phyloP scores from a whole-genome alignment of 139 green algal genomes.

The Diplosphaera chodatii region DNA sequence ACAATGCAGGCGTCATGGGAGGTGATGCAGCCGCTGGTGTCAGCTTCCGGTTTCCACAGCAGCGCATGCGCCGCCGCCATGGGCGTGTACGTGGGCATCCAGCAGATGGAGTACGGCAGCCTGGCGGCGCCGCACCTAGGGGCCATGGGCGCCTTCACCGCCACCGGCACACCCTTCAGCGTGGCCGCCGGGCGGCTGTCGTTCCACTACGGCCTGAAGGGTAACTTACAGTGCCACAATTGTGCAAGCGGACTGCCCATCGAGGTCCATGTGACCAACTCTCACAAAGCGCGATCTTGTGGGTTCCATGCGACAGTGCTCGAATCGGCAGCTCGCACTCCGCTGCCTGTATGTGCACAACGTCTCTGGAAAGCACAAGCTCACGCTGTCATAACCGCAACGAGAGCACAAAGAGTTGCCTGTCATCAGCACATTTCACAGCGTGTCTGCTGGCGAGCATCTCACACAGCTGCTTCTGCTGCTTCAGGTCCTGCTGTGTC shows the following conservation, averaged over 20 bases:
- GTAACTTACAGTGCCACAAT: neutral
- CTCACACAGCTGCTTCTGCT: constrained; percentile 1
- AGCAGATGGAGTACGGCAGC: constrained; percentile 62
- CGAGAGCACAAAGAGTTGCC: too few species aligned
- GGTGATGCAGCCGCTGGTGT: constrained; percentile 13
- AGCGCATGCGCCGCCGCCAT: neutral
- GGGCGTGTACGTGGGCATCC: constrained; percentile 65
- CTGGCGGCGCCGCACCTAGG: constrained; percentile 37
- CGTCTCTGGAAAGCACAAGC: too few species aligned
- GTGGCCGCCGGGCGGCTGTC: constrained; percentile 46
- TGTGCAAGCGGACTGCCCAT: too few species aligned
- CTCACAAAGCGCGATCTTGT: too few species aligned
- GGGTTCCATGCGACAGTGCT: too few species aligned
- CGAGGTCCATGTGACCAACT: too few species aligned
- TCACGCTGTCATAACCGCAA: too few species aligned
- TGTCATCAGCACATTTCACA: too few species aligned
- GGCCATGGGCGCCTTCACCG: constrained; percentile 54
- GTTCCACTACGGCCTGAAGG: constrained; percentile 29
- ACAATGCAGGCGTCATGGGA: constrained; percentile 23
- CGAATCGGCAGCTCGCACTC: too few species aligned
- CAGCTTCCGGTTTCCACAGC: neutral
- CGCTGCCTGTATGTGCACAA: too few species aligned
- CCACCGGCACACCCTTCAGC: constrained; percentile 65
- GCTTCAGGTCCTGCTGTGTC: constrained; percentile 12
- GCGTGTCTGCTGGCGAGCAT: too few species aligned